These are phyloP conservation scores for Diospyros kaki DNA, from an alignment of 148 eudicot genomes.

Conservation along the genomic window DNA sequence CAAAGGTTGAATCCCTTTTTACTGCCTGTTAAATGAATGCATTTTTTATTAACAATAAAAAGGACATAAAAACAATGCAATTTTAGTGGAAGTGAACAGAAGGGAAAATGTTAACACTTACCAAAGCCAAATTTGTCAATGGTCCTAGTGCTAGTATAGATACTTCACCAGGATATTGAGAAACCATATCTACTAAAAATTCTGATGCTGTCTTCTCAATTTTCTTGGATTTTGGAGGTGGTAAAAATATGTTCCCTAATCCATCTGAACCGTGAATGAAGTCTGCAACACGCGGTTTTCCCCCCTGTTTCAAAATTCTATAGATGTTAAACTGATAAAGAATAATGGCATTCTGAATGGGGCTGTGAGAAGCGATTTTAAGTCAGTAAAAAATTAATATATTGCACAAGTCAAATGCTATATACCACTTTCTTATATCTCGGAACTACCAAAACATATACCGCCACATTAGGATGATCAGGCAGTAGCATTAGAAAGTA, in stretches of 20 bases:
- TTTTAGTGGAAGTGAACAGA: not conserved
- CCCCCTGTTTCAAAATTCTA: slow-evolving; percentile 50
- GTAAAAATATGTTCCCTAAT: slow-evolving; percentile 53
- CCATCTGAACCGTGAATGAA: slow-evolving; percentile 87
- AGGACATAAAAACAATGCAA: not conserved
- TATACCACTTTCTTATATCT: too few species aligned
- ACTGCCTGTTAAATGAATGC: slow-evolving; percentile 50
- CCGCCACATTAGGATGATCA: too few species aligned
- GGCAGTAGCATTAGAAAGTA: too few species aligned
- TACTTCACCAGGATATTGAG: slow-evolving; percentile 85
- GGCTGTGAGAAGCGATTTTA: too few species aligned
- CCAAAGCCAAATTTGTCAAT: slow-evolving; percentile 85
- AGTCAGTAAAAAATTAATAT: too few species aligned
- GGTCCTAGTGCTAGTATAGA: slow-evolving; percentile 93
- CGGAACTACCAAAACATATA: too few species aligned
- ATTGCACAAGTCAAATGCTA: too few species aligned
- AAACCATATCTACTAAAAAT: slow-evolving; percentile 79
- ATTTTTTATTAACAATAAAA: not conserved
- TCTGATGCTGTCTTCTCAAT: slow-evolving; percentile 70
- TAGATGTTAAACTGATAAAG: too few species aligned
- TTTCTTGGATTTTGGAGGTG: slow-evolving; percentile 52
- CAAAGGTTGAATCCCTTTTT: slow-evolving; percentile 85
- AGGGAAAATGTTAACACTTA: slow-evolving; percentile 25
- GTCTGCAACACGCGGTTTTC: slow-evolving; percentile 68
- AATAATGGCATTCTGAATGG: too few species aligned